A percentile compares a stretch with the other conserved stretches of the same genome.
Conservation (phyloP, 2,329 filamentous ascomycete species). For the Hymenoscyphus repandus region DNA sequence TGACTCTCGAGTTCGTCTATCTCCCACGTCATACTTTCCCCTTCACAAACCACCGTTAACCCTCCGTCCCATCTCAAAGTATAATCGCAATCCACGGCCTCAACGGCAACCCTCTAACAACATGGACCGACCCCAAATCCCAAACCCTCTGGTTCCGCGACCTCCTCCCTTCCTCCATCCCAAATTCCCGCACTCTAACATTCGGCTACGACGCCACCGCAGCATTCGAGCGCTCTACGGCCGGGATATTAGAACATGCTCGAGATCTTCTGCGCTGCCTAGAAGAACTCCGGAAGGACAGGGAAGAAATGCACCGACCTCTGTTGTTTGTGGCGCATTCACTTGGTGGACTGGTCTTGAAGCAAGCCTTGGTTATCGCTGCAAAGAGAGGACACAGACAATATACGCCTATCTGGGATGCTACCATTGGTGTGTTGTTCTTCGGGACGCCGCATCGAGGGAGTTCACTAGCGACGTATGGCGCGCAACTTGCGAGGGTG, state of each 20-base stretch:
- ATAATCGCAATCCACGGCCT: conserved; percentile 28
- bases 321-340: conserved; percentile 18
- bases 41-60: not conserved
- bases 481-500: conserved; percentile 6
- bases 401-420: conserved; percentile 9
- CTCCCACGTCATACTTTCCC: not conserved
- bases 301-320: conserved; percentile 8
- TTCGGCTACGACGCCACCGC: conserved; percentile 33
- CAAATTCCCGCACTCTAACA: conserved; percentile 31
- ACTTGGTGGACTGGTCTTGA: conserved; percentile 16
- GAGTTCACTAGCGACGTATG: conserved; percentile 9
- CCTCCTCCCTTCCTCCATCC: conserved; percentile 28
- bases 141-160: conserved; percentile 28
- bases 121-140: conserved; percentile 24
- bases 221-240: conserved; percentile 7
- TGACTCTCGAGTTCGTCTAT: not conserved
- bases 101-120: conserved; percentile 22
- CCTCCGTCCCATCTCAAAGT: conserved; percentile 6
- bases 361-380: conserved; percentile 17
- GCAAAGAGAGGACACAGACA: not conserved
- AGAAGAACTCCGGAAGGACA: not conserved
- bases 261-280: conserved; percentile 11
- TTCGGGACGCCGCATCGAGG: conserved; percentile 21
- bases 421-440: conserved; percentile 12
- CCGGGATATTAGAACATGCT: conserved; percentile 17